phyloP scores from a whole-genome alignment of 1,284 basidiomycete genomes.

The Leccinum solheimii region DNA sequence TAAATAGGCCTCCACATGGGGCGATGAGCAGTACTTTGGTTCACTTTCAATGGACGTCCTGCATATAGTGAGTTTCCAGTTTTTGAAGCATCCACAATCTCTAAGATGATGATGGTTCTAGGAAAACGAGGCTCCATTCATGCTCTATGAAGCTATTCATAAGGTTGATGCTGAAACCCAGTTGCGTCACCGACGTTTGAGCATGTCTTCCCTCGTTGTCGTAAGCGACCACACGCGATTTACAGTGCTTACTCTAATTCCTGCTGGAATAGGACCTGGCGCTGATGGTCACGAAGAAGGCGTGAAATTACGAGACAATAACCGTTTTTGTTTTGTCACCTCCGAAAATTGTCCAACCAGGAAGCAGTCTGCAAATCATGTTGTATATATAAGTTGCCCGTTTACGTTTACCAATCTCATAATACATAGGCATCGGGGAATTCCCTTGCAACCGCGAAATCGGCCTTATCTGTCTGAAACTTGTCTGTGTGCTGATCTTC shows the following conservation, averaged over 20 bases:
- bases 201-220: slow-evolving; percentile 23
- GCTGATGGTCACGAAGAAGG: slow-evolving; percentile 9
- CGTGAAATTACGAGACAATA: neutral
- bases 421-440: neutral
- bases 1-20: slow-evolving; percentile 8
- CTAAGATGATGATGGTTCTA: slow-evolving; percentile 11
- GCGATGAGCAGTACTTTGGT: neutral
- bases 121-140: neutral
- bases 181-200: slow-evolving; percentile 19
- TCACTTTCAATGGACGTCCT: neutral
- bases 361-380: neutral
- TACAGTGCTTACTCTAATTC: slow-evolving; percentile 4
- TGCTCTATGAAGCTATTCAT: slow-evolving; percentile 15
- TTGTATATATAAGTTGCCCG: neutral
- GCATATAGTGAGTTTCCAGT: slow-evolving; percentile 6
- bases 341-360: neutral
- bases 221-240: slow-evolving; percentile 18
- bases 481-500: no score
- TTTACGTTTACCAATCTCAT: neutral
- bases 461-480: no score
- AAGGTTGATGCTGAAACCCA: neutral
- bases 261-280: slow-evolving; percentile 27
- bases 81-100: neutral
- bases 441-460: neutral
- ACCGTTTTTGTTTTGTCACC: neutral